phyloP scores from a whole-genome alignment of 345 rosid species.

The Pistacia integerrima region DNA sequence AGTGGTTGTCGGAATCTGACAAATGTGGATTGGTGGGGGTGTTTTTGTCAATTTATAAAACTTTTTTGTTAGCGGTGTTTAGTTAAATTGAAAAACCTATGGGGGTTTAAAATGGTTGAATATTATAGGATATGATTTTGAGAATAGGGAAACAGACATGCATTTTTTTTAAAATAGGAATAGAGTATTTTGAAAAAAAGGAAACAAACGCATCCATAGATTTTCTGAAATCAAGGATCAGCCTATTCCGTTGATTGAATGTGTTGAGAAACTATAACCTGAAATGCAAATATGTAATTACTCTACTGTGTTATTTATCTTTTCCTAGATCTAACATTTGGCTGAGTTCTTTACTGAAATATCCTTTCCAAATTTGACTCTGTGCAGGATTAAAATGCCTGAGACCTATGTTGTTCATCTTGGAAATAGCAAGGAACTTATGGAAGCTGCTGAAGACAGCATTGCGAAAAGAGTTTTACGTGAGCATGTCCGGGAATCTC shows the following conservation, averaged over 20 bases:
- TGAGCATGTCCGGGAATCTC: conserved; percentile 85
- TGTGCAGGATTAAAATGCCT: conserved; percentile 88
- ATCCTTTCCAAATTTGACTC: neutral
- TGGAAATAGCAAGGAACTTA: conserved; percentile 89
- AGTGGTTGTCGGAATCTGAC: no score
- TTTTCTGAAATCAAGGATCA: neutral
- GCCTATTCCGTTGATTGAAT: neutral
- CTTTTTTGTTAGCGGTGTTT: no score
- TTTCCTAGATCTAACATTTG: neutral
- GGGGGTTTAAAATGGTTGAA: no score
- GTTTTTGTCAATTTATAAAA: no score
- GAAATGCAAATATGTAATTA: neutral
- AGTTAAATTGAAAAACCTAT: no score
- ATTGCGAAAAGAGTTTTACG: conserved; percentile 76
- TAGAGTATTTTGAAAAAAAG: no score
- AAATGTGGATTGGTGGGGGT: no score
- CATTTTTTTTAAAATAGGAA: no score
- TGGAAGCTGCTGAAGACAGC: conserved; percentile 89
- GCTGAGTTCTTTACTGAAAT: neutral
- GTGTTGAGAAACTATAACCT: neutral
- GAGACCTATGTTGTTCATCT: conserved; percentile 88
- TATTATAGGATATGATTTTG: no score
- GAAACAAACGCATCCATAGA: no score
- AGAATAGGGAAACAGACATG: no score
- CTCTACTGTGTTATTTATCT: neutral